These are phyloP conservation scores for Arthroderma uncinatum DNA, from an alignment of 2,329 filamentous ascomycete species.

Conservation along the genomic window DNA sequence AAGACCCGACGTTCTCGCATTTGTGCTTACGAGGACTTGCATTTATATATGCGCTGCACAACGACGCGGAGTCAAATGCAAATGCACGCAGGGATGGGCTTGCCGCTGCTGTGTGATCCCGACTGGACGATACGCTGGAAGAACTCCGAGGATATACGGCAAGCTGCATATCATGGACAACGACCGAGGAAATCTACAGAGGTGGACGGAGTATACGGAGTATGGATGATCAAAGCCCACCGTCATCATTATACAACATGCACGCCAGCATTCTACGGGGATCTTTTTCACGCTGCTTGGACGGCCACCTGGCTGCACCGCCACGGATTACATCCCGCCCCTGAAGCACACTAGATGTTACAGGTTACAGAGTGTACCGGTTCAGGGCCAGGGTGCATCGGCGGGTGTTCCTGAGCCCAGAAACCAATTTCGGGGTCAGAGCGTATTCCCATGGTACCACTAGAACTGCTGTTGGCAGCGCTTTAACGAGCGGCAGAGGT, in stretches of 20 bases:
- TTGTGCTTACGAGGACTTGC: background rate
- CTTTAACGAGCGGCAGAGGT: background rate
- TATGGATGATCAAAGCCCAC: background rate
- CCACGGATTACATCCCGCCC: slow-evolving; percentile 2
- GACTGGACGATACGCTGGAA: background rate
- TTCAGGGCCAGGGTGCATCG: background rate
- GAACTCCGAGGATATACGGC: background rate
- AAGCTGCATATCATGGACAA: background rate
- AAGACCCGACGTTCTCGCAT: background rate
- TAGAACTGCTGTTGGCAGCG: background rate
- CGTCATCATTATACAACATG: background rate
- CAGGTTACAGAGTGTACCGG: background rate
- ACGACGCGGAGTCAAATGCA: too few species aligned
- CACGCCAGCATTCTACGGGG: background rate
- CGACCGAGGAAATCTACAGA: too few species aligned
- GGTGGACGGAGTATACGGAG: too few species aligned
- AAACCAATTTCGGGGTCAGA: slow-evolving; percentile 5
- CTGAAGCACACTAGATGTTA: slow-evolving; percentile 5
- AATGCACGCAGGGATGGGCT: background rate
- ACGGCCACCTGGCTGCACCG: background rate
- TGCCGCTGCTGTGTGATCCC: background rate
- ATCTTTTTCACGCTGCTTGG: background rate
- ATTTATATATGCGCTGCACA: background rate
- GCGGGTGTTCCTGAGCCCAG: slow-evolving; percentile 5
- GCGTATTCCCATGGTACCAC: slow-evolving; percentile 4